These are phyloP conservation scores for Petunia secreta DNA, from an alignment of 257 asterid species.

Conservation along the genomic window DNA sequence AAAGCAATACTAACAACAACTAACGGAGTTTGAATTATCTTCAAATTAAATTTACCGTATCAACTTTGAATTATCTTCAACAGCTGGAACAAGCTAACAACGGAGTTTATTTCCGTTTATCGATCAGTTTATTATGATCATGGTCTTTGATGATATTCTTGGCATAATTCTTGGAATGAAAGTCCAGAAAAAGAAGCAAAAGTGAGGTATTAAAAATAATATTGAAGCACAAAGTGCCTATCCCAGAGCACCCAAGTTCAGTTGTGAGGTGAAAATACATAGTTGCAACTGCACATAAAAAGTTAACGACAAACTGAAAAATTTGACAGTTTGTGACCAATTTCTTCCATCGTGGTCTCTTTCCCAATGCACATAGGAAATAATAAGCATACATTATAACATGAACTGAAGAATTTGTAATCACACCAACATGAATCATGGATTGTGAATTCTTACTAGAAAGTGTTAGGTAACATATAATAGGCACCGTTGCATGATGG, in stretches of 20 bases:
- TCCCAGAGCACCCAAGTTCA: slow-evolving; percentile 74
- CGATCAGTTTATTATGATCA: background rate
- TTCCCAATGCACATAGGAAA: slow-evolving; percentile 58
- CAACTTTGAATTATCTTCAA: no score
- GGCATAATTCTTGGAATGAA: slow-evolving; percentile 68
- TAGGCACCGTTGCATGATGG: slow-evolving; percentile 80
- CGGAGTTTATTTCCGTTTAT: background rate
- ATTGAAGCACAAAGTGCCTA: slow-evolving; percentile 70
- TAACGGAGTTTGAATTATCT: no score
- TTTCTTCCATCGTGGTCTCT: slow-evolving; percentile 79
- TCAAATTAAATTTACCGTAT: no score
- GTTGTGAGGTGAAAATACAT: slow-evolving; percentile 52
- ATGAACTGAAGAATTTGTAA: slow-evolving; percentile 77
- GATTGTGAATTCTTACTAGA: slow-evolving; percentile 52
- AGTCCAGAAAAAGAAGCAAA: slow-evolving; percentile 59
- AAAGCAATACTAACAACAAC: no score
- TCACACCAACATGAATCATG: slow-evolving; percentile 72
- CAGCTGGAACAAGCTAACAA: background rate
- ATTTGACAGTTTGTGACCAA: slow-evolving; percentile 79
- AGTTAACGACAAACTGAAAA: slow-evolving; percentile 69
- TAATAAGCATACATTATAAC: slow-evolving; percentile 84
- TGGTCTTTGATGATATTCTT: slow-evolving; percentile 24
- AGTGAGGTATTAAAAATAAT: slow-evolving; percentile 71
- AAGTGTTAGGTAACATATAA: slow-evolving; percentile 66
- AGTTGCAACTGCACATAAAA: slow-evolving; percentile 60